Conservation (phyloP, 2,329 filamentous ascomycete species). For the Apiospora arundinis region DNA sequence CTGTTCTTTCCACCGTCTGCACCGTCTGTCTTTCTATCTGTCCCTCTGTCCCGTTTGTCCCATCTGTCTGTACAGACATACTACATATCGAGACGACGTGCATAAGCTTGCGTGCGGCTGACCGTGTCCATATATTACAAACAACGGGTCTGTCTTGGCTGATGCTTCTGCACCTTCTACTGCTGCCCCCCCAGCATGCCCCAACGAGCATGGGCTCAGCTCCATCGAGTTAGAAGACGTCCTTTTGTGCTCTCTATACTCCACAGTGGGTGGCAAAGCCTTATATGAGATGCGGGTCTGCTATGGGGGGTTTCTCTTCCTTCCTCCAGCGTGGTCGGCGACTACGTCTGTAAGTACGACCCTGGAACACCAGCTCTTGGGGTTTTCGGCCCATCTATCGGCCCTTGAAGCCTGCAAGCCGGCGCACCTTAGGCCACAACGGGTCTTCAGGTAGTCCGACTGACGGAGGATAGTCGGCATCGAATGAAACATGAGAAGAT, state of each 20-base stretch:
- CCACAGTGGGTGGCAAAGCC: conserved; percentile 11
- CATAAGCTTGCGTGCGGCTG: conserved; percentile 17
- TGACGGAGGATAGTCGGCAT: not conserved
- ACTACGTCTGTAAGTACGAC: not conserved
- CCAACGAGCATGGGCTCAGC: not conserved
- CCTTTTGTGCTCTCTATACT: not conserved
- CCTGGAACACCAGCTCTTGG: not conserved
- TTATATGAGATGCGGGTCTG: conserved; percentile 16
- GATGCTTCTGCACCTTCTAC: not conserved
- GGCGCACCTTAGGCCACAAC: not conserved
- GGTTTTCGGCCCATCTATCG: conserved; percentile 5
- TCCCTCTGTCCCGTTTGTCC: too few relatives aligned
- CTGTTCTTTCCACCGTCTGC: too few relatives aligned
- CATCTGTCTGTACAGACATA: too few relatives aligned
- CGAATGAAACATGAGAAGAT: not conserved
- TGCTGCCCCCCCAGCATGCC: not conserved
- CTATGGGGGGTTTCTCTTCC: not conserved
- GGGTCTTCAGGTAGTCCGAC: not conserved
- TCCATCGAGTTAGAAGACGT: not conserved
- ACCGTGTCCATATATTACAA: conserved; percentile 10
- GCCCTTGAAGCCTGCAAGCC: conserved; percentile 8
- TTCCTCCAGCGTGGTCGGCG: conserved; percentile 8
- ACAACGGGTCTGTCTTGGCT: conserved; percentile 10
- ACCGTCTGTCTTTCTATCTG: too few relatives aligned
- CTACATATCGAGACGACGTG: not conserved